Evolutionary conservation across 2,329 filamentous ascomycete species (phyloP), one percentile per base, ranked within the genome.

Genomic region (Xylariaceae sp.): DNA sequence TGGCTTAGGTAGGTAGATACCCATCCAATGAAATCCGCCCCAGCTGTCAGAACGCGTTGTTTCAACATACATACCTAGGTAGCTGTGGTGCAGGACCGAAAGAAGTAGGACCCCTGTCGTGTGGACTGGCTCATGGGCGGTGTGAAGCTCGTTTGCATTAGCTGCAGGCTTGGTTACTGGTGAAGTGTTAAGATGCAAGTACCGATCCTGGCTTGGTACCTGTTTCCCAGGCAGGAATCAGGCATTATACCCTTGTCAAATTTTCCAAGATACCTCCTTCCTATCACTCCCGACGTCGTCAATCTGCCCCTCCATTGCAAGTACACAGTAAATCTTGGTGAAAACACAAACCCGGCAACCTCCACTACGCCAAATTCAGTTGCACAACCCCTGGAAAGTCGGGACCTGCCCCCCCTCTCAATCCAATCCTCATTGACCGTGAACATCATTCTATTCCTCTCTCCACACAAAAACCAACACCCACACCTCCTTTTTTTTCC

Each of bases 401-500:
- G 12, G 6, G 32, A 37, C 32, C 32, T 37, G 5, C 32, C 32
- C 32, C 32, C 32, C 32, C 32, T 9, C 23, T 26, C 23, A 26
- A 26, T 26, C 4, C 23, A 20, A 61, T 7, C 43, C 20, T 40
- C 3, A 42, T 44, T 40, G 46, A 45, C 18, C 49, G 26, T 37
- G 29, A 41, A 55, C 51, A 49, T 48, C n/a, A n/a, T n/a, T n/a
- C 49, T 55, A 51, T 50, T 55, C 48, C n/a, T 47, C 55, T 44
- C 60, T 54, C 60, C 60, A 62, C 60, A 62, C 59, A 60, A 60
- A 62, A 62, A 56, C n/a, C 47, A 54, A 51, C 59, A 64, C 61
- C 52, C 65, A 67, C 66, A 68, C 66, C 66, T 67, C 67, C 65
- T 67, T 68, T 67, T 26, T 26, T 26, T 4, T n/a, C n/a, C n/a